Conservation (phyloP, 805 yeast genomes). For the Wickerhamiella occidentalis region DNA sequence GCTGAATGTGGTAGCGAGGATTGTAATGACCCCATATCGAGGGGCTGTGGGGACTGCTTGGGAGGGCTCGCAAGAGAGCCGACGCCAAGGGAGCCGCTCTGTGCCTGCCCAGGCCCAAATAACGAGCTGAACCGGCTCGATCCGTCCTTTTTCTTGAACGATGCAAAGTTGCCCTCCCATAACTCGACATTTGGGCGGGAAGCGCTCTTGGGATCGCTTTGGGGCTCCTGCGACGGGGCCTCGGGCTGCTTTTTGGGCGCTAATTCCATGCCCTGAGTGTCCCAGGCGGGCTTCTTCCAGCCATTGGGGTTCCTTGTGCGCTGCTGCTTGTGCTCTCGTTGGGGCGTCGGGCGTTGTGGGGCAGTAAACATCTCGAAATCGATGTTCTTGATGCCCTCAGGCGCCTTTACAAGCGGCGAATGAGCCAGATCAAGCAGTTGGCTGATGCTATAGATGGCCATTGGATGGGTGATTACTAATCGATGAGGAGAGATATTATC, state of each 20-base stretch:
- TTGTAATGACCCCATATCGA: background rate
- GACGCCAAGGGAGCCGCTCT: no score
- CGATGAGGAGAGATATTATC: no score
- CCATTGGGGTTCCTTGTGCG: background rate
- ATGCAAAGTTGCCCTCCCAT: conserved; percentile 8
- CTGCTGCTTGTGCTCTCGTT: conserved; percentile 4
- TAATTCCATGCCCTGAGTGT: conserved; percentile 7
- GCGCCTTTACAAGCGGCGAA: conserved; percentile 21
- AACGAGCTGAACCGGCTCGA: conserved; percentile 2
- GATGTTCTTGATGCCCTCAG: conserved; percentile 11
- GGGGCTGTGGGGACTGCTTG: background rate
- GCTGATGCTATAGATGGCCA: conserved; percentile 15
- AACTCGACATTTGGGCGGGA: conserved; percentile 3
- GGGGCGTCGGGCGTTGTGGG: background rate
- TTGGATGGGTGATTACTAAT: no score
- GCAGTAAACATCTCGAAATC: background rate
- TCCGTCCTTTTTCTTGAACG: conserved; percentile 2
- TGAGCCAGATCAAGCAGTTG: conserved; percentile 19
- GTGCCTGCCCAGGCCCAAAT: conserved; percentile 2
- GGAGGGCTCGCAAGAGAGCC: no score
- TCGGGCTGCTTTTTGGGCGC: background rate
- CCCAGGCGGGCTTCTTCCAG: conserved; percentile 10
- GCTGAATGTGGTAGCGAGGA: background rate
- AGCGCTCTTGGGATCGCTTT: background rate
- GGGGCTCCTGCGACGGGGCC: background rate